Evolutionary conservation across 805 yeast genomes (phyloP).

Genomic region (Yarrowia porcina): DNA sequence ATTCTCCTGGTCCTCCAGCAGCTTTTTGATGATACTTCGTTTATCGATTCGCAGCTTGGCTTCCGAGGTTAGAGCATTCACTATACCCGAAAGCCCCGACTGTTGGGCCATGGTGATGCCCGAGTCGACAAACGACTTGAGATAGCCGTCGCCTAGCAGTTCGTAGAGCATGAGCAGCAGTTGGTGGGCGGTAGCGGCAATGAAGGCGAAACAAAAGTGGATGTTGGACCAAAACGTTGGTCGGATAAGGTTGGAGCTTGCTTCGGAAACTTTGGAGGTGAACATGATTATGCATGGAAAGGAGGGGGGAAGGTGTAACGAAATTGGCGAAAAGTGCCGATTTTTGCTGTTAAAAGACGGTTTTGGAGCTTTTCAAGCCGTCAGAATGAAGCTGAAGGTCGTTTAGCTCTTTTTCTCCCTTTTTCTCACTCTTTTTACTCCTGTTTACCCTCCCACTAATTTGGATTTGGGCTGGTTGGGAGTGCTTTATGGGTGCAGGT

Average conservation of each 20-base stretch:
- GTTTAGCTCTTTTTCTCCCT: not conserved
- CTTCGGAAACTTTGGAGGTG: slow-evolving; percentile 6
- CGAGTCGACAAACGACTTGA: slow-evolving; percentile 7
- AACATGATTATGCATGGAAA: slow-evolving; percentile 23
- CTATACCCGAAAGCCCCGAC: not conserved
- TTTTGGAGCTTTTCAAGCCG: no score
- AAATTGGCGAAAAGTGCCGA: no score
- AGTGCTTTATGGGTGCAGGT: slow-evolving; percentile 1
- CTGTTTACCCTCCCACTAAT: no score
- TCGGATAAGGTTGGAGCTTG: slow-evolving; percentile 18
- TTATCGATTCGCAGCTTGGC: slow-evolving; percentile 20
- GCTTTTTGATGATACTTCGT: slow-evolving; percentile 20
- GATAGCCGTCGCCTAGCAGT: slow-evolving; percentile 22
- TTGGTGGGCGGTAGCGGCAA: not conserved
- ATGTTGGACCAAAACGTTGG: not conserved
- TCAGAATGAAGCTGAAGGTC: no score
- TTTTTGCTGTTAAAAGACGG: no score
- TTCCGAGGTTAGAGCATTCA: slow-evolving; percentile 14
- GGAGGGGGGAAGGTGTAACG: not conserved
- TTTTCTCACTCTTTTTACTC: not conserved
- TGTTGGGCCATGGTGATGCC: slow-evolving; percentile 22
- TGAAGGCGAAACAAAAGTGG: slow-evolving; percentile 1
- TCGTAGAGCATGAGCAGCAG: slow-evolving; percentile 21
- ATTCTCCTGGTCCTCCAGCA: slow-evolving; percentile 27
- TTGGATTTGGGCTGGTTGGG: slow-evolving; percentile 1